Evolutionary conservation across 208 protist genomes (phyloP), one percentile per base, ranked within the genome.

Genomic region (Crithidia brevicula): DNA sequence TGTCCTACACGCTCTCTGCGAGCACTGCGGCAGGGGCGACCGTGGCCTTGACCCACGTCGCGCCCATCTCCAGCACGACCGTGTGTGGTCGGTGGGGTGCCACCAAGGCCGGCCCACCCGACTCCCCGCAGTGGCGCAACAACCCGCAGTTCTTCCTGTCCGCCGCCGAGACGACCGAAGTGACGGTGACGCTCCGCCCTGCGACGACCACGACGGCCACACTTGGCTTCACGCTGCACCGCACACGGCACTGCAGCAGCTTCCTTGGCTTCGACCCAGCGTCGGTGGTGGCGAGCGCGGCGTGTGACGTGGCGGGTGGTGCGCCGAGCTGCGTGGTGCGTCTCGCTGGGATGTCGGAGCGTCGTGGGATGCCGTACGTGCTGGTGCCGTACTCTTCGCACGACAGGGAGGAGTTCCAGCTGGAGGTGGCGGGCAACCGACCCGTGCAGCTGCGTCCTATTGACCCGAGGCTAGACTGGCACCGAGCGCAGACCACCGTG

Each of bases 91-190:
- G 59, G 54, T 97, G 92, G 92, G 71, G 68, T 13, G 54, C 62
- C n/a, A 59, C 49, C 3, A 84, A 63, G 4, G 74, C 79, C 1
- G 89, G 93, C 16, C 38, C 72, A 1, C 91, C 93, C 4, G 51
- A 43, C 16, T 81, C 66, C 22, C 60, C 63, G 47, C 83, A 68
- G 28, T 97, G 93, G 91, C 80, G 93, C 68, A 76, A 94, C 73
- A 96, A 95, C 80, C 84, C 75, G 38, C 89, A 96, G 77, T 96
- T 83, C 65, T 87, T 94, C 54, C 68, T 97, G 28, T 93, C 83
- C 52, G 83, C 87, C 4, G 74, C 68, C 57, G 83, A 92, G 61
- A 72, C 72, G n/a, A 88, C 77, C 36, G 80, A 85, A 22, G 74
- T 95, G 36, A 86, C 82, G 13, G 47, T 96, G 30, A 75, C 76